Conservation (phyloP, 1,139 yeast species). For the Pichia sp. region DNA sequence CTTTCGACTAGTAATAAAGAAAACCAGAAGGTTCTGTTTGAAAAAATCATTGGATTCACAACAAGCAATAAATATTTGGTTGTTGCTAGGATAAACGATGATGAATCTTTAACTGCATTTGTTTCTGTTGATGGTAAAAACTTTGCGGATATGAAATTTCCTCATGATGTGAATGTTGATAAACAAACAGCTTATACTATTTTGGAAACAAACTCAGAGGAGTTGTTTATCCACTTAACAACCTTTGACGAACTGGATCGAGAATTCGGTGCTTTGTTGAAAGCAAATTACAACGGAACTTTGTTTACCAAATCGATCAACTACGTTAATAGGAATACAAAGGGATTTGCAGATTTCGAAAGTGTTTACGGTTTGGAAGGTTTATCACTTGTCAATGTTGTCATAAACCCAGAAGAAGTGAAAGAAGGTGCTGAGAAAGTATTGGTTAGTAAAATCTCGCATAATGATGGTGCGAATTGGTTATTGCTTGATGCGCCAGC, state of each 20-base stretch:
- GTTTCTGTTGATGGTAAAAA: conserved; percentile 76
- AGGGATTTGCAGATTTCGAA: conserved; percentile 87
- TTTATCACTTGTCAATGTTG: conserved; percentile 64
- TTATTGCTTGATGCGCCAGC: conserved; percentile 57
- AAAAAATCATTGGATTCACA: conserved; percentile 57
- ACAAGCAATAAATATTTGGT: conserved; percentile 59
- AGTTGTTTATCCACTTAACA: conserved; percentile 80
- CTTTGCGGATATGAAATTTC: conserved; percentile 78
- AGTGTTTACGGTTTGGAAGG: conserved; percentile 86
- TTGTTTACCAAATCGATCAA: conserved; percentile 68
- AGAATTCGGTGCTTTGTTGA: conserved; percentile 77
- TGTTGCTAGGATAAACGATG: conserved; percentile 49
- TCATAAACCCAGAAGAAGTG: conserved; percentile 39
- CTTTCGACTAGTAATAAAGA: conserved; percentile 42
- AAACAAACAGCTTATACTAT: conserved; percentile 79
- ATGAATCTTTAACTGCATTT: conserved; percentile 46
- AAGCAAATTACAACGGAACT: conserved; percentile 93
- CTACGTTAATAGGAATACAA: conserved; percentile 64
- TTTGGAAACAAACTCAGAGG: conserved; percentile 64
- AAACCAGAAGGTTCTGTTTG: conserved; percentile 33
- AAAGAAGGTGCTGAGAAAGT: conserved; percentile 37
- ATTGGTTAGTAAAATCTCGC: conserved; percentile 67
- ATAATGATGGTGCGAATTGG: conserved; percentile 95
- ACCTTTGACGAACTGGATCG: conserved; percentile 40
- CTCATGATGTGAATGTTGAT: conserved; percentile 54